Evolutionary conservation across 1,284 basidiomycete species (phyloP).

Genomic region (Marasmius fiardii): DNA sequence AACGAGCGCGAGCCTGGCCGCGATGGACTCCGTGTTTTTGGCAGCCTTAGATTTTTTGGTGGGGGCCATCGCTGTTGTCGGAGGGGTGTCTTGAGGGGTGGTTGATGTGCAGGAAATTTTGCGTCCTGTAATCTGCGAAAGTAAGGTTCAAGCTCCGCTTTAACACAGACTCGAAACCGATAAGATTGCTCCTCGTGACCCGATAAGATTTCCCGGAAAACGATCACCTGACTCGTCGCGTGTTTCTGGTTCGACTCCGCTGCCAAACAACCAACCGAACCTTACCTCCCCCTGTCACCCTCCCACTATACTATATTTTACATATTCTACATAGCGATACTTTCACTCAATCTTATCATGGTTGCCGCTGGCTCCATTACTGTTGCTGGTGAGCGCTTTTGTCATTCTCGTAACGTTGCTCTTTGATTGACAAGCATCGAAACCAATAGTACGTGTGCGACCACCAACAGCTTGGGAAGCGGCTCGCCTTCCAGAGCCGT

Average conservation of each 20-base stretch:
- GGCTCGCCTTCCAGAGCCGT: conserved; percentile 71
- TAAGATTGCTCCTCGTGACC: conserved; percentile 3
- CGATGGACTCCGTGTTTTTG: conserved; percentile 93
- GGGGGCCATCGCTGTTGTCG: conserved; percentile 70
- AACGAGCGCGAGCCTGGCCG: conserved; percentile 93
- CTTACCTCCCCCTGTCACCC: background rate
- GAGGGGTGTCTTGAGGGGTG: conserved; percentile 3
- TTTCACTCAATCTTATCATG: conserved; percentile 43
- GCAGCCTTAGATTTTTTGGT: conserved; percentile 92
- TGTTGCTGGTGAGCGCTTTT: conserved; percentile 63
- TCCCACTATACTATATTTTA: background rate
- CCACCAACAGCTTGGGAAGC: conserved; percentile 85
- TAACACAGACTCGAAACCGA: background rate
- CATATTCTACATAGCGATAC: background rate
- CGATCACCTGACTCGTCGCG: conserved; percentile 40
- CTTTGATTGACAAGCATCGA: background rate
- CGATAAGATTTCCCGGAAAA: conserved; percentile 15
- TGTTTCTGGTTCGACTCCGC: conserved; percentile 9
- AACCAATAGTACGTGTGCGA: conserved; percentile 76
- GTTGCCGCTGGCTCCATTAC: conserved; percentile 83
- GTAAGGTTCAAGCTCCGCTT: conserved; percentile 23
- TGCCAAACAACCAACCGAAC: background rate
- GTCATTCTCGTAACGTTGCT: conserved; percentile 16
- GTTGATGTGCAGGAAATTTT: conserved; percentile 1
- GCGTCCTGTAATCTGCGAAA: conserved; percentile 18